Percentiles rank a stretch among this genome's conserved stretches.
Evolutionary conservation across 2,329 filamentous ascomycete genomes (phyloP).

Genomic region (Beauveria australis): DNA sequence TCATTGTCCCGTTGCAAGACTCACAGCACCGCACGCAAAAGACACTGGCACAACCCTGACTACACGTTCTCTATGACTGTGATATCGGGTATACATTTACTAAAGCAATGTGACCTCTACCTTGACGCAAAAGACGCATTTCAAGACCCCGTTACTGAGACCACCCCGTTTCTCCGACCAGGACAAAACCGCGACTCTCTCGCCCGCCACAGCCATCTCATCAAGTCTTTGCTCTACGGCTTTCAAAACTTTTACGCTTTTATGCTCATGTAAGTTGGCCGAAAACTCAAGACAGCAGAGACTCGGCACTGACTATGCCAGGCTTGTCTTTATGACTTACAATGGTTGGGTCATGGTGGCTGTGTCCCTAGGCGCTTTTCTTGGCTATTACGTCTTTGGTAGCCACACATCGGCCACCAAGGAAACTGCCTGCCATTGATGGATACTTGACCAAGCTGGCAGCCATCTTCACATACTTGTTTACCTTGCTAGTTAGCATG

Average conservation of each 20-base stretch:
- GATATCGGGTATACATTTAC: not conserved
- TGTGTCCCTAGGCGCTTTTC: constrained; percentile 78
- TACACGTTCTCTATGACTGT: not conserved
- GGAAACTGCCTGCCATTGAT: constrained; percentile 83
- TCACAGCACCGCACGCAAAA: not conserved
- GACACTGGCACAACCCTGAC: not conserved
- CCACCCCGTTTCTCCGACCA: constrained; percentile 57
- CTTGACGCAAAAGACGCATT: not conserved
- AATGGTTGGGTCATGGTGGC: constrained; percentile 97
- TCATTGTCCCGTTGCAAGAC: not conserved
- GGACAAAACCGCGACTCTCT: constrained; percentile 58
- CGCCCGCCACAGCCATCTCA: constrained; percentile 61
- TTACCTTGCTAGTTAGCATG: not conserved
- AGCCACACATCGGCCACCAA: constrained; percentile 63
- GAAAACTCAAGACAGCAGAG: not conserved
- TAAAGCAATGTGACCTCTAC: not conserved
- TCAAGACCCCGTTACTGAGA: constrained; percentile 46
- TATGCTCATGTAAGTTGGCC: constrained; percentile 84
- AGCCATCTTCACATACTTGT: too few species aligned
- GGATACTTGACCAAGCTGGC: too few species aligned
- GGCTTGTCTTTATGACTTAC: constrained; percentile 99
- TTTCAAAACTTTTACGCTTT: constrained; percentile 97
- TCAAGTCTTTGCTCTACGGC: constrained; percentile 79
- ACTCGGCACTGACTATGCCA: constrained; percentile 27
- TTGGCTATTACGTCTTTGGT: constrained; percentile 81